These are phyloP conservation scores for Diplodia scrobiculata DNA, from an alignment of 2,329 filamentous ascomycete species.

Conservation along the genomic window DNA sequence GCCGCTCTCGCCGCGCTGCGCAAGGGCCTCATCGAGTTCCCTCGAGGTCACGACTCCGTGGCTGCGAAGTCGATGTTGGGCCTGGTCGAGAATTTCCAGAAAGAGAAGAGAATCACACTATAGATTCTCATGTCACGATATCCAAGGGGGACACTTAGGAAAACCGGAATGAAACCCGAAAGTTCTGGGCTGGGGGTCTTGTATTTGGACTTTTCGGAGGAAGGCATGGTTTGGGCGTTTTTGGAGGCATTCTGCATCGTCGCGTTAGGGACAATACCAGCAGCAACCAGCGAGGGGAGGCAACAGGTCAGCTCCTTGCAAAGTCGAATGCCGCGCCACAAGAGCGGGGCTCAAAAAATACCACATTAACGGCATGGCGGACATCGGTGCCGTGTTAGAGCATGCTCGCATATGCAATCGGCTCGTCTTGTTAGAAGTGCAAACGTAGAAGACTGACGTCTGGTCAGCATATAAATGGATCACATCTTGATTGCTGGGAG, in stretches of 20 bases:
- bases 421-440: background rate
- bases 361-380: background rate
- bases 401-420: background rate
- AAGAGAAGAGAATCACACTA: conserved; percentile 14
- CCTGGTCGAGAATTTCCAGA: conserved; percentile 7
- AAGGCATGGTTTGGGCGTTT: conserved; percentile 8
- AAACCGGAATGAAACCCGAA: background rate
- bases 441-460: background rate
- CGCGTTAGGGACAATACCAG: conserved; percentile 2
- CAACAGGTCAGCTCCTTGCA: background rate
- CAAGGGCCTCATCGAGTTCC: conserved; percentile 28
- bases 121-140: background rate
- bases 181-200: background rate
- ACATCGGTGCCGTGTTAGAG: background rate
- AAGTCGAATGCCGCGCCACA: background rate
- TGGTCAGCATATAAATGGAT: background rate
- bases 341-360: background rate
- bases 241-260: conserved; percentile 10
- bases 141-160: background rate
- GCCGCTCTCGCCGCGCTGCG: conserved; percentile 69
- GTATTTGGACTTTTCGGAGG: background rate
- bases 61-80: conserved; percentile 17
- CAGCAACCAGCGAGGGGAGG: background rate
- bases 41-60: conserved; percentile 19
- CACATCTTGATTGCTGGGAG: background rate